Evolutionary conservation across 2,329 filamentous ascomycete species (phyloP).

Genomic region (Onygenales sp.): DNA sequence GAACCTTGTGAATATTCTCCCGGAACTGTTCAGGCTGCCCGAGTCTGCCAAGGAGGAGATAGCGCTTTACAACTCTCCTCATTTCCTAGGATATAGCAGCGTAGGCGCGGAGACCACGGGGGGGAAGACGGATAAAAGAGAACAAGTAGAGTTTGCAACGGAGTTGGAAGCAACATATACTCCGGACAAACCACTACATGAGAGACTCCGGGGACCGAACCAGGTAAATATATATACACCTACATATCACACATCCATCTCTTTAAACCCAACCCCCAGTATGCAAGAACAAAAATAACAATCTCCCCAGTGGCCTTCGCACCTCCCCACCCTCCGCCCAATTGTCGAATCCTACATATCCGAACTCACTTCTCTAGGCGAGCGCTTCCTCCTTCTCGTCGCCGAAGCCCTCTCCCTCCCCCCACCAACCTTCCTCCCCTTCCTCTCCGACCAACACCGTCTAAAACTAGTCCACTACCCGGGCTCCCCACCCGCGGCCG

Average conservation of each 20-base stretch:
- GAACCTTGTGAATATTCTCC: slow-evolving; percentile 13
- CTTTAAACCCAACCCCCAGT: neutral
- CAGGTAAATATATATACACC: slow-evolving; percentile 27
- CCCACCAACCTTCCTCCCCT: slow-evolving; percentile 40
- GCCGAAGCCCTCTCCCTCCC: slow-evolving; percentile 46
- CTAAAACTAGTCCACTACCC: slow-evolving; percentile 51
- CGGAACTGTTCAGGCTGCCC: slow-evolving; percentile 15
- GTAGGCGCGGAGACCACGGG: slow-evolving; percentile 48
- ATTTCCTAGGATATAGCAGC: slow-evolving; percentile 52
- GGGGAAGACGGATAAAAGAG: slow-evolving; percentile 42
- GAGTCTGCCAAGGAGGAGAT: slow-evolving; percentile 13
- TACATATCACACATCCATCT: neutral
- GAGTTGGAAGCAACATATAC: slow-evolving; percentile 36
- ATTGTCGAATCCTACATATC: slow-evolving; percentile 42
- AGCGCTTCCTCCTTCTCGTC: slow-evolving; percentile 47
- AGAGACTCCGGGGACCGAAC: slow-evolving; percentile 40
- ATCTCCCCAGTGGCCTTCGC: slow-evolving; percentile 32
- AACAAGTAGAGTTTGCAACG: slow-evolving; percentile 53
- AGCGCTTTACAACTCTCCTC: slow-evolving; percentile 42
- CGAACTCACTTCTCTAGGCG: slow-evolving; percentile 42
- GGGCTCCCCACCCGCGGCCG: slow-evolving; percentile 14
- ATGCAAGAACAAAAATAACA: neutral
- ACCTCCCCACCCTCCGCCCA: slow-evolving; percentile 24
- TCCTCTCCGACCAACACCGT: slow-evolving; percentile 48
- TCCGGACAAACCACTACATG: slow-evolving; percentile 27